A percentile compares a stretch with the other conserved stretches of the same genome.
Conservation (phyloP, 495 filamentous ascomycete species). For the Penicillium cinerascens region DNA sequence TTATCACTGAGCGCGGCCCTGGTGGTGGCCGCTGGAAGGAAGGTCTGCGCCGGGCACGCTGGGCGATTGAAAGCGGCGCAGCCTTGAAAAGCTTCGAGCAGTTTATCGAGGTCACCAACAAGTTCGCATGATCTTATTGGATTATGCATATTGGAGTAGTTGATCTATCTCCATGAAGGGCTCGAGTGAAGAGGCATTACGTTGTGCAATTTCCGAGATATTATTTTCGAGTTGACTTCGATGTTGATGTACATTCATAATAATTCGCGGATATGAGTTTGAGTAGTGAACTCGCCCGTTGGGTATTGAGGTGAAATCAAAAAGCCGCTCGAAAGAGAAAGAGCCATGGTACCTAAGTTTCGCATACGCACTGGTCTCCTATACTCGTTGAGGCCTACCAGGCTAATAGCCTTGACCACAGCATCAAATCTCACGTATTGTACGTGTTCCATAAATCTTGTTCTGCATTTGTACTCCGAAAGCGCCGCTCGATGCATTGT, state of each 20-base stretch:
- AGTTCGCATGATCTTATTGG: constrained; percentile 18
- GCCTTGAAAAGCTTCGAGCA: constrained; percentile 68
- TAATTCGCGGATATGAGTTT: not conserved
- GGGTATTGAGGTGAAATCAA: not conserved
- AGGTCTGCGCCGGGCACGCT: constrained; percentile 77
- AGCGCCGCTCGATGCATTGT: constrained; percentile 33
- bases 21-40: constrained; percentile 90
- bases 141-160: not conserved
- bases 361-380: not conserved
- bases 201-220: not conserved
- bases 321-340: not conserved
- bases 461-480: constrained; percentile 20
- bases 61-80: constrained; percentile 76
- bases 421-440: not conserved
- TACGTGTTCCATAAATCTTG: constrained; percentile 8
- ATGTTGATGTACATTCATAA: not conserved
- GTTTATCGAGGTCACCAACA: constrained; percentile 64
- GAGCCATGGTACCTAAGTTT: not conserved
- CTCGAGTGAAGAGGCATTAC: not conserved
- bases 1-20: constrained; percentile 75
- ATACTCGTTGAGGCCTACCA: not conserved
- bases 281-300: not conserved
- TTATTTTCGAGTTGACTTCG: not conserved
- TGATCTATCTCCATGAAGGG: not conserved
- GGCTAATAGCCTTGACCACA: not conserved